Percentiles rank a stretch among this genome's conserved stretches.
These are phyloP conservation scores for Tetrahymena thermophila DNA, from an alignment of 73 alveolate species.

Conservation along the genomic window DNA sequence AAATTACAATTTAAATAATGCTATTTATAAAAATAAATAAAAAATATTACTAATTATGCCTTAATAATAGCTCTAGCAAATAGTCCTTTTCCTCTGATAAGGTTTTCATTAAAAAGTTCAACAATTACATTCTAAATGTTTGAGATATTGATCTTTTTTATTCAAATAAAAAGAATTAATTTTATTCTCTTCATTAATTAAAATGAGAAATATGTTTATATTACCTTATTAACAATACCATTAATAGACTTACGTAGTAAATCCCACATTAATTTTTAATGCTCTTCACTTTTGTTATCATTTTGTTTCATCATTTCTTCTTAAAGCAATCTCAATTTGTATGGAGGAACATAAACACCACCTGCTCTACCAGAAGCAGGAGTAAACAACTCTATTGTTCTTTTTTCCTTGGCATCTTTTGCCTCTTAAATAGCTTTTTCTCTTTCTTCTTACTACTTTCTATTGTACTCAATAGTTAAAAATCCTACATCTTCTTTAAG, in stretches of 20 bases:
- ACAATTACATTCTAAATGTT: conserved; percentile 79
- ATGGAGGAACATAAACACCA: conserved; percentile 96
- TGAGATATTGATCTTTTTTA: conserved; percentile 53
- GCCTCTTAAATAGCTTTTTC: neutral
- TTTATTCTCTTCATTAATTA: too few relatives aligned
- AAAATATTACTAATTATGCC: conserved; percentile 65
- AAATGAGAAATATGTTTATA: neutral
- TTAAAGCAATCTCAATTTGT: conserved; percentile 69
- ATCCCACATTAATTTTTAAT: conserved; percentile 99
- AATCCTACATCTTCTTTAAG: neutral
- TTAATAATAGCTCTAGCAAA: conserved; percentile 87
- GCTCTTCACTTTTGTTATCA: conserved; percentile 86
- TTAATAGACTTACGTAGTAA: conserved; percentile 91
- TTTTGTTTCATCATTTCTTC: conserved; percentile 80
- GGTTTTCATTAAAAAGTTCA: conserved; percentile 98
- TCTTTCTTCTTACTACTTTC: neutral
- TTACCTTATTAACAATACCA: conserved; percentile 92
- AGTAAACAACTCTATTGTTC: neutral
- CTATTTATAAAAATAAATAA: neutral
- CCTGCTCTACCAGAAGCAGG: conserved; percentile 55
- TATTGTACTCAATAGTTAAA: neutral
- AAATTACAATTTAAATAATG: neutral
- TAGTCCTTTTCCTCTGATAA: conserved; percentile 97
- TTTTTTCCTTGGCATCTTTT: neutral
- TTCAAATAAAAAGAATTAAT: neutral